These are phyloP conservation scores for Poa pratensis DNA, from an alignment of 176 grass and related monocot genomes.

Conservation along the genomic window DNA sequence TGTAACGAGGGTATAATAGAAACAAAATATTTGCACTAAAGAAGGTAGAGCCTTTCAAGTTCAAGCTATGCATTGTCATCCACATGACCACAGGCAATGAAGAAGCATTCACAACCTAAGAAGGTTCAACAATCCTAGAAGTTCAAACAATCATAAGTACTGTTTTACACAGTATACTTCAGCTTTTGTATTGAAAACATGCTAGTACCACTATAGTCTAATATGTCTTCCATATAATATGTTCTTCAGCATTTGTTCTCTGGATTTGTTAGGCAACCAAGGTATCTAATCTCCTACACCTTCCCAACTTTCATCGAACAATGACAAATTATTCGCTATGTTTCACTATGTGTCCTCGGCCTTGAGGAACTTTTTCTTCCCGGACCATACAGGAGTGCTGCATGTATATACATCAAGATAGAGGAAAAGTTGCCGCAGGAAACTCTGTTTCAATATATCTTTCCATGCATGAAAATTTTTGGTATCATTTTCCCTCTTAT, in stretches of 20 bases:
- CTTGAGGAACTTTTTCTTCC: not conserved
- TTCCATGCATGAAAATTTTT: not conserved
- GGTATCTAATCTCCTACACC: constrained; percentile 12
- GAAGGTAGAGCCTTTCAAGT: not conserved
- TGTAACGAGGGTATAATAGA: constrained; percentile 7
- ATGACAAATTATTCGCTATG: not conserved
- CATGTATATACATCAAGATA: not conserved
- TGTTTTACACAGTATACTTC: not conserved
- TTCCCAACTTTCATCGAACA: constrained; percentile 33
- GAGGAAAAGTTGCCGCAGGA: not conserved
- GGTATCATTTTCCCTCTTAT: not conserved
- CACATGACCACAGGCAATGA: constrained; percentile 12
- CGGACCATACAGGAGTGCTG: not conserved
- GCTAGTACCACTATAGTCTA: not conserved
- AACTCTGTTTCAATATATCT: not conserved
- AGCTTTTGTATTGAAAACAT: constrained; percentile 19
- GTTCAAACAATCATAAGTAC: not conserved
- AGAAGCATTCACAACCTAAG: constrained; percentile 23
- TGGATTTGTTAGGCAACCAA: not conserved
- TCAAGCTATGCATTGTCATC: constrained; percentile 23
- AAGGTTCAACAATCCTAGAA: constrained; percentile 10
- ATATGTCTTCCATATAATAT: constrained; percentile 6
- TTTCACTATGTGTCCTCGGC: not conserved
- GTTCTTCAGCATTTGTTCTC: not conserved
- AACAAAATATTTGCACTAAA: constrained; percentile 5